Conservation (phyloP, 208 protist species). For the Trichomonas gallinae region DNA sequence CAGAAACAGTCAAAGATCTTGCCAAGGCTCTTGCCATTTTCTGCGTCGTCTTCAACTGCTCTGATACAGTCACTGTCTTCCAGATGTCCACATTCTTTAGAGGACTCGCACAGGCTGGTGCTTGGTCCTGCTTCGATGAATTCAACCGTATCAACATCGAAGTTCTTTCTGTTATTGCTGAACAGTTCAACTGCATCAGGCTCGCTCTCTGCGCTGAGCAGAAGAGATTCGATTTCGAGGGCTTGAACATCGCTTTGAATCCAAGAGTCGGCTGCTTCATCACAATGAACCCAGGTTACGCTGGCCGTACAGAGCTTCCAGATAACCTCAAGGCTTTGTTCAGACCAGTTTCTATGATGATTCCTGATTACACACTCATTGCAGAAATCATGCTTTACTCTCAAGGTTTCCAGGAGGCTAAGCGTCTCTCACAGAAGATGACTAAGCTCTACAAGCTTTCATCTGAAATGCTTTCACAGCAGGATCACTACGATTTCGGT, state of each 20-base stretch:
- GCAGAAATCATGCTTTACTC: slow-evolving; percentile 89
- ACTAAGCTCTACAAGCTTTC: slow-evolving; percentile 91
- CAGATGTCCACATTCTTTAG: slow-evolving; percentile 89
- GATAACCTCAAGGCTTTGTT: slow-evolving; percentile 91
- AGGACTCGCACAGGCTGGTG: slow-evolving; percentile 79
- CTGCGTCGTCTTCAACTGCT: slow-evolving; percentile 64
- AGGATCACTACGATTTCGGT: slow-evolving; percentile 73
- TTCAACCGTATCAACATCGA: slow-evolving; percentile 96
- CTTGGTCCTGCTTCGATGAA: slow-evolving; percentile 91
- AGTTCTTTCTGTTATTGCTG: slow-evolving; percentile 87
- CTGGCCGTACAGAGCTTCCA: slow-evolving; percentile 86
- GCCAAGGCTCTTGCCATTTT: slow-evolving; percentile 50
- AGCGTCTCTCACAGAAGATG: slow-evolving; percentile 82
- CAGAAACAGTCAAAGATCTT: slow-evolving; percentile 54
- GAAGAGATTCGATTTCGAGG: slow-evolving; percentile 77
- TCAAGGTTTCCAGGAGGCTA: slow-evolving; percentile 80
- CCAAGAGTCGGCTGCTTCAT: slow-evolving; percentile 81
- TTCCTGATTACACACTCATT: slow-evolving; percentile 89
- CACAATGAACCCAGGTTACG: slow-evolving; percentile 98
- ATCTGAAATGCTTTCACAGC: slow-evolving; percentile 82
- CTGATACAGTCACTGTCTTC: slow-evolving; percentile 48
- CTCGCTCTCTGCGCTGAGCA: slow-evolving; percentile 61
- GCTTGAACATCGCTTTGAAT: slow-evolving; percentile 69
- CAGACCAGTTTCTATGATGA: slow-evolving; percentile 88
- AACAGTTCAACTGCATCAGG: slow-evolving; percentile 81